phyloP scores from a whole-genome alignment of 495 filamentous ascomycete species.

The Penicillium steckii region DNA sequence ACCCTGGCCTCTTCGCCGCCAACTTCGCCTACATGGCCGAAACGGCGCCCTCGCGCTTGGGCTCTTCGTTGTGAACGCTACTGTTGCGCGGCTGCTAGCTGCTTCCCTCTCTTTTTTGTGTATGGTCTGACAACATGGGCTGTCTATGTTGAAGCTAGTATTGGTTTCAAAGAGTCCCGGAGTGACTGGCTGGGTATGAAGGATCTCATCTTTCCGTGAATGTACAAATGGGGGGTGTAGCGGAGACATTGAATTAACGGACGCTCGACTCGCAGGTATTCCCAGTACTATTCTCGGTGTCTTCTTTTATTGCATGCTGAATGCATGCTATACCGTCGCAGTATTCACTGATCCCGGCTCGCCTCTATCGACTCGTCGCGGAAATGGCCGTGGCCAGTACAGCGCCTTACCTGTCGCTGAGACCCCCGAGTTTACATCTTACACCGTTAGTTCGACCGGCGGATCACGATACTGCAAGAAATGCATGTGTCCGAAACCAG shows the following conservation, averaged over 20 bases:
- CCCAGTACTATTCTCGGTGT: conserved; percentile 59
- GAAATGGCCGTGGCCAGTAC: conserved; percentile 50
- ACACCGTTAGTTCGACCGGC: conserved; percentile 88
- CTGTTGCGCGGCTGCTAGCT: conserved; percentile 77
- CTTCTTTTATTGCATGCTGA: conserved; percentile 73
- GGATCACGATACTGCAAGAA: conserved; percentile 92
- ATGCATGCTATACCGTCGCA: conserved; percentile 84
- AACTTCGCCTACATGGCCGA: conserved; percentile 49
- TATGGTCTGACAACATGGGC: conserved; percentile 90
- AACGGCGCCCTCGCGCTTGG: conserved; percentile 56
- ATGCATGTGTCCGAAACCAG: conserved; percentile 88
- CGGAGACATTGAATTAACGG: not conserved
- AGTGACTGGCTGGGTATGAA: conserved; percentile 67
- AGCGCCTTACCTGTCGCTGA: conserved; percentile 64
- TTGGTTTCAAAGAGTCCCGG: conserved; percentile 60
- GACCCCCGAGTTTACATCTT: conserved; percentile 59
- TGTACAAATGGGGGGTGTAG: not conserved
- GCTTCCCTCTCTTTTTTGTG: conserved; percentile 86
- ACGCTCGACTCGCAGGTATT: conserved; percentile 24
- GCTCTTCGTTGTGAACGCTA: conserved; percentile 76
- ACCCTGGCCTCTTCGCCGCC: conserved; percentile 42
- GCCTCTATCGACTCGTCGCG: conserved; percentile 45
- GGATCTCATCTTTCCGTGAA: not conserved
- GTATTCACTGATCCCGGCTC: conserved; percentile 90
- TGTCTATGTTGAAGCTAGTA: conserved; percentile 77